A percentile compares a stretch with the other conserved stretches of the same genome.
phyloP scores from a whole-genome alignment of 306 rosid genomes.

The Glycine tomentella region DNA sequence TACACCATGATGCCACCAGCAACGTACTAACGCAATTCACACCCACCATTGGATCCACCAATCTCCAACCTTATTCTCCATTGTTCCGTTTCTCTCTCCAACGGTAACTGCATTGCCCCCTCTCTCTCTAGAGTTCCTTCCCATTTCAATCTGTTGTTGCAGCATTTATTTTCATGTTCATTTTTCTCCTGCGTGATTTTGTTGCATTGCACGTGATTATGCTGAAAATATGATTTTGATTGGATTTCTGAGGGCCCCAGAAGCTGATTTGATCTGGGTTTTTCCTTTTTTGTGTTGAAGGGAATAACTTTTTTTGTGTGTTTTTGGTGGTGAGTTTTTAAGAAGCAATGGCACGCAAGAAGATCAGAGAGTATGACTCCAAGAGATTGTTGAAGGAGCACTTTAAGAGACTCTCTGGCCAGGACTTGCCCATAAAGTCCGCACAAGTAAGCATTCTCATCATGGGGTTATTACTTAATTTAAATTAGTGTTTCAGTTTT shows the following conservation, averaged over 20 bases:
- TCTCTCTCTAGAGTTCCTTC: not conserved
- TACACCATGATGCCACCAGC: too few relatives aligned
- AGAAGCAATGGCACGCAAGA: constrained; percentile 93
- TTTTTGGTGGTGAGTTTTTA: not conserved
- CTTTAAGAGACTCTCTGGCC: constrained; percentile 77
- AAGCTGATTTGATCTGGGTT: constrained; percentile 45
- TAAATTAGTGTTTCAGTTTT: not conserved
- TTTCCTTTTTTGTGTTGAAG: constrained; percentile 26
- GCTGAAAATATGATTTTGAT: constrained; percentile 36
- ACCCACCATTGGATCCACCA: constrained; percentile 32
- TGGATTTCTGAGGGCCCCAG: constrained; percentile 35
- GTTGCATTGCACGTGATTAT: not conserved
- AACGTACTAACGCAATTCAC: not conserved
- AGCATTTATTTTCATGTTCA: too few relatives aligned
- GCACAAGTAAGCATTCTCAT: constrained; percentile 65
- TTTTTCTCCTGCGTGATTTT: not conserved
- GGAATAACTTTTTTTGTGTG: too few relatives aligned
- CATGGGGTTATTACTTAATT: constrained; percentile 20
- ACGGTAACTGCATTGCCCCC: constrained; percentile 23
- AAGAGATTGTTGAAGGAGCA: constrained; percentile 96
- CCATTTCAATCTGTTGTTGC: not conserved
- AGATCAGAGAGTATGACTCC: constrained; percentile 96
- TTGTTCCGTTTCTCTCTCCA: constrained; percentile 34
- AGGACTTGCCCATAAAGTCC: constrained; percentile 77
- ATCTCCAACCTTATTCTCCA: constrained; percentile 27